These are phyloP conservation scores for Cucurbita argyrosperma DNA, from an alignment of 306 rosid species.

Conservation along the genomic window DNA sequence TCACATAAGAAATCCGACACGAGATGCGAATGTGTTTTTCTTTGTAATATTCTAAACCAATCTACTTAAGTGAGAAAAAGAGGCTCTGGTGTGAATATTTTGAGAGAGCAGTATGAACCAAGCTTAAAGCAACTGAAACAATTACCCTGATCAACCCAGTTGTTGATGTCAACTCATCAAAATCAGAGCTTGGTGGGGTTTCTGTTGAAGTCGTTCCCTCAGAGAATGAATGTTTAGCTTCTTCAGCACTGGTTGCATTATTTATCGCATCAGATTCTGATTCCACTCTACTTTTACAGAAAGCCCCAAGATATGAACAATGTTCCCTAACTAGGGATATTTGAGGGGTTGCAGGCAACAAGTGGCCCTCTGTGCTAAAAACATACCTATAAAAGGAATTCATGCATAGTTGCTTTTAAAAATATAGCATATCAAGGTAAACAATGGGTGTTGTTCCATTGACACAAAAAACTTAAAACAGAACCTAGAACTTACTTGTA, in stretches of 20 bases:
- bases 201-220: conserved; percentile 27
- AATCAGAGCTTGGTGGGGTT: conserved; percentile 25
- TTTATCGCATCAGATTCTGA: conserved; percentile 23
- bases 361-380: conserved; percentile 95
- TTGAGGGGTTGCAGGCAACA: conserved; percentile 81
- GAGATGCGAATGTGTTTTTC: neutral
- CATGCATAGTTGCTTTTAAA: neutral
- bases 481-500: conserved; percentile 56
- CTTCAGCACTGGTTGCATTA: conserved; percentile 34
- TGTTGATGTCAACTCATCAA: conserved; percentile 27
- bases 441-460: neutral
- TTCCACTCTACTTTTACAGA: conserved; percentile 32
- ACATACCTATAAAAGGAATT: conserved; percentile 41
- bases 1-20: neutral
- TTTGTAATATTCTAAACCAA: neutral
- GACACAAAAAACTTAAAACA: conserved; percentile 7
- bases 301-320: conserved; percentile 72
- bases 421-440: conserved; percentile 3
- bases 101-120: neutral
- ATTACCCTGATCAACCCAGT: conserved; percentile 71
- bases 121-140: neutral
- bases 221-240: conserved; percentile 34
- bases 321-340: conserved; percentile 63
- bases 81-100: neutral
- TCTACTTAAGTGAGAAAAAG: neutral